Conservation (phyloP, 176 grass and related monocot species). For the Carex littledalei region DNA sequence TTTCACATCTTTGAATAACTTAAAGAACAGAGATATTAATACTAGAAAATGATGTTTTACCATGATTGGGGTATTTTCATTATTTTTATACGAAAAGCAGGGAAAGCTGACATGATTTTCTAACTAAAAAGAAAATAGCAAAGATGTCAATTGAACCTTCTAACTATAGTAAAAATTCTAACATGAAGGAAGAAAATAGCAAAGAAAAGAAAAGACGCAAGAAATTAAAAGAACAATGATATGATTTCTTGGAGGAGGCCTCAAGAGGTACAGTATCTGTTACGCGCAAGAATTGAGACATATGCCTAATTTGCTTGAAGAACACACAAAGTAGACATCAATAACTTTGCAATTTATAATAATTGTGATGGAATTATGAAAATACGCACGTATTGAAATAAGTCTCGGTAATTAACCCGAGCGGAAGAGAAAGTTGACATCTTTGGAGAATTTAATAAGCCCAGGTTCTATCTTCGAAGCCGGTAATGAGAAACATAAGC, state of each 20-base stretch:
- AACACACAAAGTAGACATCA: neutral
- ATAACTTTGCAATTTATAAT: neutral
- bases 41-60: neutral
- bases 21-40: neutral
- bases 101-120: neutral
- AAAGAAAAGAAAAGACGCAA: neutral
- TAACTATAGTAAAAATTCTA: neutral
- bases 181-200: neutral
- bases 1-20: neutral
- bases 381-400: neutral
- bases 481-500: neutral
- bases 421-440: neutral
- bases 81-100: neutral
- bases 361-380: neutral
- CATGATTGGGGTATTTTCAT: neutral
- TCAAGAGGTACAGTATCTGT: neutral
- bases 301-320: neutral
- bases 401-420: neutral
- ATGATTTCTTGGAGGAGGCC: neutral
- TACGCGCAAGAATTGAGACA: neutral
- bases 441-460: neutral
- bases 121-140: neutral
- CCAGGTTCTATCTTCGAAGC: neutral
- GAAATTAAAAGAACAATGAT: neutral
- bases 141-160: neutral